Evolutionary conservation across 139 green algal genomes (phyloP).

Genomic region (Chlorella sp.): DNA sequence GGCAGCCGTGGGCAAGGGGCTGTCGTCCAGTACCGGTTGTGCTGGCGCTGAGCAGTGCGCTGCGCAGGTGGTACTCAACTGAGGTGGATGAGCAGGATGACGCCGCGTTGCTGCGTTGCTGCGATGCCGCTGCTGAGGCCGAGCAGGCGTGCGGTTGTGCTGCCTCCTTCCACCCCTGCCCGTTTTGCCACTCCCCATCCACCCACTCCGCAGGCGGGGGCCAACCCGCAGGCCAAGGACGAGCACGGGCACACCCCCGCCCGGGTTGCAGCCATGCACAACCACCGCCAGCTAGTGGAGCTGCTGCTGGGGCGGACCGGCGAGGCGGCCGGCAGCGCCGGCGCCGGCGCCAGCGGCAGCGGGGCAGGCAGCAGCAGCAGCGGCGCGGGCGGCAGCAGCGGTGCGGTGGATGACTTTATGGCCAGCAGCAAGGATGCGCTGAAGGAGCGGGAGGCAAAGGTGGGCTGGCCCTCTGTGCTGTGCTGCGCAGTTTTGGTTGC

Average conservation of each 20-base stretch:
- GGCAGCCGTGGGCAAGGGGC: too few species aligned
- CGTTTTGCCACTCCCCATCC: background rate
- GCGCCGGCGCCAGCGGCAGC: background rate
- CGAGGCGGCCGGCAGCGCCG: background rate
- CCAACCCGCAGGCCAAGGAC: conserved; percentile 40
- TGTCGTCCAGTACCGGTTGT: too few species aligned
- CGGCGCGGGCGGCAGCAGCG: background rate
- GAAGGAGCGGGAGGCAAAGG: conserved; percentile 1
- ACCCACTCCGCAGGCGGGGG: conserved; percentile 35
- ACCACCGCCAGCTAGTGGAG: conserved; percentile 32
- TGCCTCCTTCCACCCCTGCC: background rate
- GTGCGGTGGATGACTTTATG: conserved; percentile 33
- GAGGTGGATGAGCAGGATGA: background rate
- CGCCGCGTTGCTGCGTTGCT: too few species aligned
- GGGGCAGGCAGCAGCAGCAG: background rate
- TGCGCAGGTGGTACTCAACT: background rate
- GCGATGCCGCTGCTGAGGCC: too few species aligned
- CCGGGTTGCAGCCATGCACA: conserved; percentile 16
- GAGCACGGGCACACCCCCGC: conserved; percentile 33
- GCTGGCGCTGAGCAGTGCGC: too few species aligned
- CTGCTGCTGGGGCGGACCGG: conserved; percentile 26
- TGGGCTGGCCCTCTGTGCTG: background rate
- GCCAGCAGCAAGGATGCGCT: background rate
- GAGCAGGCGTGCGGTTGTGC: too few species aligned
- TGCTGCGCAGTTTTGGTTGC: too few species aligned